These are phyloP conservation scores for Herpetomonas tarakana DNA, from an alignment of 208 protist genomes.

Conservation along the genomic window DNA sequence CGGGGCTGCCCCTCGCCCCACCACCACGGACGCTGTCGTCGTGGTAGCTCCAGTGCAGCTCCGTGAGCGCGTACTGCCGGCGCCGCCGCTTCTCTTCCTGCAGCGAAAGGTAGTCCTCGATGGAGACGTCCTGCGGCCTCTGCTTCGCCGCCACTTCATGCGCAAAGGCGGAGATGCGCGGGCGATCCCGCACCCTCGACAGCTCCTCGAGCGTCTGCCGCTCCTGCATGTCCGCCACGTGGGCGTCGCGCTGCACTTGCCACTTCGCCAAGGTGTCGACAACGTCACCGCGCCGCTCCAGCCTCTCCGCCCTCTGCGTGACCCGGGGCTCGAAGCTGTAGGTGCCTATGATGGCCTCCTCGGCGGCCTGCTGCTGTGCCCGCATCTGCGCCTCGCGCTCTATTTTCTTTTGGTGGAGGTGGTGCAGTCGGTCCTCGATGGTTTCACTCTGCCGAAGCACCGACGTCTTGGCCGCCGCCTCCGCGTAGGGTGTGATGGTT, in stretches of 20 bases:
- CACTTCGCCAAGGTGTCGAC: constrained; percentile 25
- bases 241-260: constrained; percentile 36
- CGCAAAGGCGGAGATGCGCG: constrained; percentile 59
- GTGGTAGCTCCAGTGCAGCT: constrained; percentile 22
- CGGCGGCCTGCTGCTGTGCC: constrained; percentile 15
- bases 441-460: constrained; percentile 28
- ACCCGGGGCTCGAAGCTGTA: constrained; percentile 39
- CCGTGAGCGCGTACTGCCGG: constrained; percentile 48
- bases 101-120: constrained; percentile 57
- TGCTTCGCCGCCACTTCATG: constrained; percentile 25
- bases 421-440: constrained; percentile 55
- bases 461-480: constrained; percentile 25
- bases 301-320: constrained; percentile 26
- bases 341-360: constrained; percentile 10
- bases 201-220: constrained; percentile 33
- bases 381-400: constrained; percentile 25
- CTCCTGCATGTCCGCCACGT: constrained; percentile 19
- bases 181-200: constrained; percentile 22
- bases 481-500: constrained; percentile 39
- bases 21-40: not conserved
- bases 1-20: not conserved
- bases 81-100: constrained; percentile 43
- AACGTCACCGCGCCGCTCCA: constrained; percentile 17
- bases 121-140: constrained; percentile 17
- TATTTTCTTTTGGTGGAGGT: constrained; percentile 41